Evolutionary conservation across 2,329 filamentous ascomycete genomes (phyloP).

Genomic region (Fusarium decemcellulare): DNA sequence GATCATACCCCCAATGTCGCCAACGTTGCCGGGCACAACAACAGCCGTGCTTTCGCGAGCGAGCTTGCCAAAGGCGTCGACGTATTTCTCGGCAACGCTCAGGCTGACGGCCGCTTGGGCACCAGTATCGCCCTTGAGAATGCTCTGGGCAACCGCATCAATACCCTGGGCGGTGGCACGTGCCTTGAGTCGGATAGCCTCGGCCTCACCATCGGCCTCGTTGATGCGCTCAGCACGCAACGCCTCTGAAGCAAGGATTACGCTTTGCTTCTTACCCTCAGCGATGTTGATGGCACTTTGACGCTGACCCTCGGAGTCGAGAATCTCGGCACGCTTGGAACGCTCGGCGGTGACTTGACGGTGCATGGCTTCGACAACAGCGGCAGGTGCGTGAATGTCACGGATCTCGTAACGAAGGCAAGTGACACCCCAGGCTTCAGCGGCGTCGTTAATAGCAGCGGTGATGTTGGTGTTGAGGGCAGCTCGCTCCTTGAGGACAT

Average conservation of each 20-base stretch:
- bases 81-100: slow-evolving; percentile 96
- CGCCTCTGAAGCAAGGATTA: slow-evolving; percentile 96
- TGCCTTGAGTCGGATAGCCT: slow-evolving; percentile 91
- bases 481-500: slow-evolving; percentile 97
- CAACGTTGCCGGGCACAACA: slow-evolving; percentile 96
- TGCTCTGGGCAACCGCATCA: slow-evolving; percentile 84
- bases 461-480: slow-evolving; percentile 98
- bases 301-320: slow-evolving; percentile 96
- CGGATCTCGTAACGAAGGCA: slow-evolving; percentile 98
- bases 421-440: slow-evolving; percentile 95
- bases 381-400: slow-evolving; percentile 95
- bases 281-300: slow-evolving; percentile 99
- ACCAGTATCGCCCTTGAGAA: slow-evolving; percentile 78
- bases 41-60: slow-evolving; percentile 97
- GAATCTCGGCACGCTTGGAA: slow-evolving; percentile 96
- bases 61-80: slow-evolving; percentile 92
- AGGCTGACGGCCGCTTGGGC: slow-evolving; percentile 90
- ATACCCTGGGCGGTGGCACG: slow-evolving; percentile 90
- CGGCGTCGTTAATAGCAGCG: slow-evolving; percentile 98
- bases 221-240: slow-evolving; percentile 94
- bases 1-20: slow-evolving; percentile 97
- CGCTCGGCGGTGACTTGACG: slow-evolving; percentile 97
- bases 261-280: slow-evolving; percentile 96
- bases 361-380: slow-evolving; percentile 98
- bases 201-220: slow-evolving; percentile 89